A percentile compares a stretch with the other conserved stretches of the same genome.
phyloP scores from a whole-genome alignment of 352 stramenopile species.

The Globisporangium splendens region DNA sequence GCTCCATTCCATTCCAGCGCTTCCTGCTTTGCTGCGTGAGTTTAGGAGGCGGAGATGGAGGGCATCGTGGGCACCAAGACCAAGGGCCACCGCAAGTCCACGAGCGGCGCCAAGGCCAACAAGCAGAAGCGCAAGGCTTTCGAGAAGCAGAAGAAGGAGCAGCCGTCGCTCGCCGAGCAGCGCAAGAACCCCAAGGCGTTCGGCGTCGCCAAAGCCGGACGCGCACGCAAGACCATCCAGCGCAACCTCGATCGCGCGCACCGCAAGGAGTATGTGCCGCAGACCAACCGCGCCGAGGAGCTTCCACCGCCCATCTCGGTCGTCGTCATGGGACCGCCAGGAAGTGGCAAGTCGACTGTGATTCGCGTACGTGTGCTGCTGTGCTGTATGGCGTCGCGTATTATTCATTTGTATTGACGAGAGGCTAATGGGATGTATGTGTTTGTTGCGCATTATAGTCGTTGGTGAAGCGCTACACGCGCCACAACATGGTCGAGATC shows the following conservation, averaged over 20 bases:
- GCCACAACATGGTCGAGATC: conserved; percentile 96
- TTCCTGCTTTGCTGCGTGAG: neutral
- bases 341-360: conserved; percentile 97
- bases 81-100: conserved; percentile 84
- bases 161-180: conserved; percentile 85
- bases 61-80: conserved; percentile 28
- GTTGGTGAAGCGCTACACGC: conserved; percentile 99
- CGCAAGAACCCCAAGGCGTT: conserved; percentile 97
- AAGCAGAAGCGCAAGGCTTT: conserved; percentile 94
- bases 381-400: neutral
- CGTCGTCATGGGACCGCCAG: conserved; percentile 96
- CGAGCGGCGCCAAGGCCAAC: conserved; percentile 89
- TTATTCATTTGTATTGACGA: neutral
- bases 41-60: conserved; percentile 13
- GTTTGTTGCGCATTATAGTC: conserved; percentile 37
- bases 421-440: neutral
- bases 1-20: neutral
- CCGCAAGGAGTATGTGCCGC: conserved; percentile 96
- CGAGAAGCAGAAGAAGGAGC: conserved; percentile 80
- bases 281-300: conserved; percentile 82
- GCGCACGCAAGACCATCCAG: conserved; percentile 95
- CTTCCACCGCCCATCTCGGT: conserved; percentile 93
- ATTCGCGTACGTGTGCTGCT: conserved; percentile 74
- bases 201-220: conserved; percentile 93
- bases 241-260: conserved; percentile 97